phyloP scores from a whole-genome alignment of 352 stramenopile species.

The Phytophthora sansomeana region DNA sequence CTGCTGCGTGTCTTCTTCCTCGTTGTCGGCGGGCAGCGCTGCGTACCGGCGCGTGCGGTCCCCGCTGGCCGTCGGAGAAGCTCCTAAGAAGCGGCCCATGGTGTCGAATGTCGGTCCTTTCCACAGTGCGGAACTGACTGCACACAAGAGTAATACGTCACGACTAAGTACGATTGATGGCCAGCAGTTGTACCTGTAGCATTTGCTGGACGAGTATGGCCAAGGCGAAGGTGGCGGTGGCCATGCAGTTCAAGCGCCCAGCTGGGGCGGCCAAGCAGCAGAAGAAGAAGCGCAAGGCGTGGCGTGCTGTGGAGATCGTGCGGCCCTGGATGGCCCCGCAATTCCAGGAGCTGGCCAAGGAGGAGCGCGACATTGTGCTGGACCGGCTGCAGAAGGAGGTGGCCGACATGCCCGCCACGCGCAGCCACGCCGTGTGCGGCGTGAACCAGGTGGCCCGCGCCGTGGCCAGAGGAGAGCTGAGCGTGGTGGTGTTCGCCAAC shows the following conservation, averaged over 20 bases:
- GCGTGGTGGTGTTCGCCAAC: conserved; percentile 73
- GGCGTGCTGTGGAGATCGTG: conserved; percentile 22
- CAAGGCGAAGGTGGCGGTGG: conserved; percentile 33
- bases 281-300: conserved; percentile 31
- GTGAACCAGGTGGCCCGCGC: conserved; percentile 67
- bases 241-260: conserved; percentile 38
- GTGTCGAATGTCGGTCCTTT: conserved; percentile 1
- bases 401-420: conserved; percentile 22
- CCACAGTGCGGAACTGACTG: conserved; percentile 30
- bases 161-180: background rate
- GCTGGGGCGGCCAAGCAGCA: conserved; percentile 1
- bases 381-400: conserved; percentile 77
- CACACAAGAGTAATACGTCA: conserved; percentile 17
- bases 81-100: conserved; percentile 70
- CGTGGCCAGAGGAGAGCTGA: conserved; percentile 49
- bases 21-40: conserved; percentile 53
- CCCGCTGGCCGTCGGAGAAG: conserved; percentile 40
- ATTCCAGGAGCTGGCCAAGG: conserved; percentile 69
- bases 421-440: conserved; percentile 48
- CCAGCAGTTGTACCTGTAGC: no score
- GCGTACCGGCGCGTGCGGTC: conserved; percentile 67
- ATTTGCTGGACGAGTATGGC: background rate
- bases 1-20: conserved; percentile 29
- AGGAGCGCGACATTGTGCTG: conserved; percentile 85
- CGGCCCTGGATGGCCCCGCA: conserved; percentile 60